Base-by-base conservation (phyloP, 108 stramenopile genomes). In the Pseudonitzschia multistriata region DNA sequence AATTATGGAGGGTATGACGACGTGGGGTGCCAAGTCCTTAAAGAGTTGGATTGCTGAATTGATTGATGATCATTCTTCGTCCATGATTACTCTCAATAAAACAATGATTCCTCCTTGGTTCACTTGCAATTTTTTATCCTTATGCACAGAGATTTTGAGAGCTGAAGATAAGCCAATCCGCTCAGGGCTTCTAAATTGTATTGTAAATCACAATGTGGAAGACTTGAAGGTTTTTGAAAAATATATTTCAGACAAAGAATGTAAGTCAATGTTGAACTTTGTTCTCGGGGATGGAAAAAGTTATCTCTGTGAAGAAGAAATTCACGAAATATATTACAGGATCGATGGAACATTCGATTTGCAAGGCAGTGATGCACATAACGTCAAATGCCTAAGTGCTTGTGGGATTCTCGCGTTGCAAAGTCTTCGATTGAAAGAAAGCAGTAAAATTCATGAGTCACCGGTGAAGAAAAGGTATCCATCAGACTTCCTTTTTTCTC, bases 1-100 rank as follows among this genome's bases (percentile, higher is more conserved):
- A 17, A 14, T 59, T 17, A 59, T 6, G 33, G 28, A 34, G 5
- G 33, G 57, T 6, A 59, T 59, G n/a, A 30, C 33, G 29, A 59
- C 14, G n/a, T 59, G 57, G 57, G 35, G 2, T 34, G 11, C 31
- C 31, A n/a, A n/a, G 8, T 59, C 34, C 15, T 33, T 59, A 33
- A 59, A 59, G 1, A 30, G 15, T 35, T 59, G 57, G 57, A 30
- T 59, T 59, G 7, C 33, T 14, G 57, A 59, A n/a, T 35, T 52
- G 8, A 52, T 35, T 59, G 57, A 21, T 30, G 0, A 27, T 27
- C 27, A 14, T 55, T 27, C 54, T 55, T 13, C 27, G n/a, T 22
- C 24, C 8, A 55, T n/a, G 27, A 30, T 55, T 30, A 5, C n/a
- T 35, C 57, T 33, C 11, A 59, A 59, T 30, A 2, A 52, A 3